Percentiles rank a stretch among this genome's conserved stretches.
These are phyloP conservation scores for Metroxylon sagu DNA, from an alignment of 176 grass and related monocot genomes.

Conservation along the genomic window DNA sequence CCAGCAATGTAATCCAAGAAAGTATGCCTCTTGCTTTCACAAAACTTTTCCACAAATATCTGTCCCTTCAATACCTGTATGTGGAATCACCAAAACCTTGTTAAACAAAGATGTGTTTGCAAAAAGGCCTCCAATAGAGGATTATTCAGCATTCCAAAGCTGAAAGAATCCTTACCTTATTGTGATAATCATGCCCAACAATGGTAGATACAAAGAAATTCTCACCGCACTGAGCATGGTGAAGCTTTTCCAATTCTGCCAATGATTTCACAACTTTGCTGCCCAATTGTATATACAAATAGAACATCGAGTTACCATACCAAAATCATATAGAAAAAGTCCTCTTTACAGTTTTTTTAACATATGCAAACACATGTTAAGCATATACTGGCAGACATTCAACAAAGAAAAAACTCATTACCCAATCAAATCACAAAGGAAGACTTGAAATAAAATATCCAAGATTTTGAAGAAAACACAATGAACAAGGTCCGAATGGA, in stretches of 20 bases:
- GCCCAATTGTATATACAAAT: slow-evolving; percentile 20
- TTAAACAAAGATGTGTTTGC: too few species aligned
- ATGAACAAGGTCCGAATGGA: too few species aligned
- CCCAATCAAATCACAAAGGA: slow-evolving; percentile 92
- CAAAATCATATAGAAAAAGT: too few species aligned
- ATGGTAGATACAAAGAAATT: slow-evolving; percentile 63
- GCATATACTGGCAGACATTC: neutral
- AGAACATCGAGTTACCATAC: too few species aligned
- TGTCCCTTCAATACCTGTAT: slow-evolving; percentile 72
- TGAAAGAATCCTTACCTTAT: slow-evolving; percentile 65
- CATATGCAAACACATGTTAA: too few species aligned
- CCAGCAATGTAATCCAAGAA: slow-evolving; percentile 89
- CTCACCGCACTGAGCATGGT: slow-evolving; percentile 49
- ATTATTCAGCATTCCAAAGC: slow-evolving; percentile 9
- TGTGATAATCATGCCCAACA: slow-evolving; percentile 53
- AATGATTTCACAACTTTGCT: slow-evolving; percentile 96
- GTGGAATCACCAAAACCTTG: neutral
- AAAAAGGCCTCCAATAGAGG: slow-evolving; percentile 4
- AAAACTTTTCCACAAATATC: slow-evolving; percentile 81
- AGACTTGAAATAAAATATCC: too few species aligned
- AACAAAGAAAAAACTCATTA: slow-evolving; percentile 37
- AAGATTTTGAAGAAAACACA: too few species aligned
- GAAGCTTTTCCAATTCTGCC: slow-evolving; percentile 71
- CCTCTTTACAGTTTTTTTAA: too few species aligned
- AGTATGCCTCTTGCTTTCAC: slow-evolving; percentile 55